Percentiles rank a stretch among this genome's conserved stretches.
These are phyloP conservation scores for Rhodotorula sp. DNA, from an alignment of 1,284 basidiomycete genomes.

Conservation along the genomic window DNA sequence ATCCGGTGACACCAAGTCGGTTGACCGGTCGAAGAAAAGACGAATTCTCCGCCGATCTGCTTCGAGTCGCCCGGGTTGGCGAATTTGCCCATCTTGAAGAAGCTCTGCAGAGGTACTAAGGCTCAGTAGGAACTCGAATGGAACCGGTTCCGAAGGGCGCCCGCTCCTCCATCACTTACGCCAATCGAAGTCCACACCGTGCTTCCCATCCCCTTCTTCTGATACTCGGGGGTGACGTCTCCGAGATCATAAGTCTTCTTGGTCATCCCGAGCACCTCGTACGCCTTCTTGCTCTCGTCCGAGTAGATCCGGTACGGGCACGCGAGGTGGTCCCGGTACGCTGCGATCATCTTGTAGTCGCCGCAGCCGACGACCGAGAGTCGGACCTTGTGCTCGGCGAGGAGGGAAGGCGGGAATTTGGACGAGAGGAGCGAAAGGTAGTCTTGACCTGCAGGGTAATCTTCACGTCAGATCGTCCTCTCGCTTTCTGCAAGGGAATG, in stretches of 20 bases:
- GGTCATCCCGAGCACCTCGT: conserved; percentile 39
- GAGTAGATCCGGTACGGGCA: conserved; percentile 55
- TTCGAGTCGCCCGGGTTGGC: conserved; percentile 31
- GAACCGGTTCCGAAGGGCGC: no score
- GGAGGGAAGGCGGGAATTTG: conserved; percentile 53
- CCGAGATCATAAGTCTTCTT: conserved; percentile 30
- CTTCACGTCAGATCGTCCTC: conserved; percentile 46
- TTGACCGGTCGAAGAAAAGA: conserved; percentile 22
- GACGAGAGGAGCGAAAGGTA: conserved; percentile 59
- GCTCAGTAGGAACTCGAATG: no score
- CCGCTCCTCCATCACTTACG: no score
- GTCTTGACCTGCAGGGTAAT: conserved; percentile 49
- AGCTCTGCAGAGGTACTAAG: conserved; percentile 8
- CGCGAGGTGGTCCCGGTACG: conserved; percentile 53
- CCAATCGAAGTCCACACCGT: conserved; percentile 15
- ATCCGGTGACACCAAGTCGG: conserved; percentile 30
- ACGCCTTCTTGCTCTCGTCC: conserved; percentile 57
- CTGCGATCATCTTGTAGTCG: conserved; percentile 58
- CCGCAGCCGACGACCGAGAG: conserved; percentile 66
- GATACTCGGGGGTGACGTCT: conserved; percentile 27
- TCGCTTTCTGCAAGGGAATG: background rate
- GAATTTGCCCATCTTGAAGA: conserved; percentile 27
- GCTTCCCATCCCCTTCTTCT: conserved; percentile 4
- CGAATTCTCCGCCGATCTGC: conserved; percentile 45
- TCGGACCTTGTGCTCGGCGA: conserved; percentile 49